Evolutionary conservation across 257 asterid species (phyloP), one percentile per base, ranked within the genome.

Genomic region (Euphrasia confusa): DNA sequence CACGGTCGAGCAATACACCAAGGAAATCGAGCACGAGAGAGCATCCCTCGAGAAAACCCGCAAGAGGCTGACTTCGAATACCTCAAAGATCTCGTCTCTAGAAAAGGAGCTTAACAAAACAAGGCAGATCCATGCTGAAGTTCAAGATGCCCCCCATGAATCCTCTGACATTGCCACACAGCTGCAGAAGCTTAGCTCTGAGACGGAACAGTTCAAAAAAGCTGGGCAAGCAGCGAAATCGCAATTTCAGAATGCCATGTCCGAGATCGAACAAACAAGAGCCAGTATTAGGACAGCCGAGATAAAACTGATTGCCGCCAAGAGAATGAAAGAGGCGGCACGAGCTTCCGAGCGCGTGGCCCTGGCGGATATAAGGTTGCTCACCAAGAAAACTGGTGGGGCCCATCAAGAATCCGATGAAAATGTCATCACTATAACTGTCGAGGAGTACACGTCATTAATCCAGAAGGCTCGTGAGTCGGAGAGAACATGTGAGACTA

Each of bases 291-390:
- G 27, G 26, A 68, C 64, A 0, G 66, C 67, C 54, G 72, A 68
- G 67, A 21, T 60, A 4, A 32, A 88, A 74, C 68, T 89, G 71
- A 66, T 83, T 24, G 96, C 95, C 1, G 97, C 99, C 27, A 89
- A 68, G 71, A 93, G 74, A 69, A 89, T 89, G 95, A 87, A 92
- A 77, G 88, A 76, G 67, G 99, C 99, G 0, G 96, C 99, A 6
- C 77, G 78, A 63, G 96, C 95, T 35, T 71, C 95, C 6, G 97
- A 93, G 79, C 94, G 95, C 17, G 81, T 80, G 50, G 94, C 94
- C 17, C 33, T 81, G 15, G 92, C 95, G 1, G 97, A 93, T 69
- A 88, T 86, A 65, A 84, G 81, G 77, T 90, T 90, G 2, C 12
- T 92, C 10, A 76, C 88, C 4, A 40, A 40, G 33, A 76, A 67